Base-by-base conservation (phyloP, 2,329 filamentous ascomycete species). In the Curvularia hawaiiensis region DNA sequence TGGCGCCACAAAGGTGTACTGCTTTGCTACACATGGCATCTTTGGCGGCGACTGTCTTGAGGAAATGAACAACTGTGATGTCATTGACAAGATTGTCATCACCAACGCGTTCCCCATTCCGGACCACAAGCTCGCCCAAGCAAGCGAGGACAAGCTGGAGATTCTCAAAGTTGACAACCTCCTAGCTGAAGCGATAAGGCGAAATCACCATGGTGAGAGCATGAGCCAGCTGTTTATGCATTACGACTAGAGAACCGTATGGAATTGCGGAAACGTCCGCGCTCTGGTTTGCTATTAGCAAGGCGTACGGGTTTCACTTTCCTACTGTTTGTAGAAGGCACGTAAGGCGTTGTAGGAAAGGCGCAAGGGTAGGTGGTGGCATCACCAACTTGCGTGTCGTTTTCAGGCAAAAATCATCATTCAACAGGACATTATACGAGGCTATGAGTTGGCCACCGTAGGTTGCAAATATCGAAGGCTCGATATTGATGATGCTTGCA, bases 81-180 rank as follows among this genome's bases (percentile, higher is more conserved):
- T 92, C 79, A 98, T 99, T 73, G 89, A 97, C 75, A 85, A 89
- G 68, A 94, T 99, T 66, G 88, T 99, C 53, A 93, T 98, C 69
- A 99, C 95, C 33, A 98, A 99, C 79, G 96, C 93, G 54, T 98
- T 98, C 77, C 95, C 95, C 3, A 96, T 99, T 63, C 85, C 88
- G 22, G 87, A 89, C 56, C 87, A 90, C 63, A 88, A 90, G 76
- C 83, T 86, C 33, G 85, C 82, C 65, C 85, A 84, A 57, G 88
- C 87, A 28, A 51, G 46, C 51, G 88, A 84, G 79, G 65, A 70
- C 16, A 99, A 99, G 82, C 83, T 99, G 69, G 87, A 96, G 55
- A 85, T 97, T 33, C 85, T 99, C 57, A 93, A 97, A 71, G 84
- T 99, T 16, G 96, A 93, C 26, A 90, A 89, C 72, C 82, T 99